Percentiles rank a stretch among this genome's conserved stretches.
Evolutionary conservation across 1,139 yeast genomes (phyloP).

Genomic region (Suhomyces chickasaworum): DNA sequence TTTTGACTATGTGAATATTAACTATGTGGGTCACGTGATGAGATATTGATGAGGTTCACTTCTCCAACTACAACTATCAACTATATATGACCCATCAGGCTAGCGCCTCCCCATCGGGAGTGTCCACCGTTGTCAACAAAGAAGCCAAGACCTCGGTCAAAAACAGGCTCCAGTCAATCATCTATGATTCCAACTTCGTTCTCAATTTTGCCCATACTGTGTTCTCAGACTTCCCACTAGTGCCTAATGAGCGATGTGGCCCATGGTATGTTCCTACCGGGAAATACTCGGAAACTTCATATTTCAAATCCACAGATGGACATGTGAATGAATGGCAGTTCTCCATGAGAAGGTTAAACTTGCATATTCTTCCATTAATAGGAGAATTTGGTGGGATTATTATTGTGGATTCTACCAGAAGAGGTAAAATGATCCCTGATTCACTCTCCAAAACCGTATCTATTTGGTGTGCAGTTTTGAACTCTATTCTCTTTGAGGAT

Average conservation of each 20-base stretch:
- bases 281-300: conserved; percentile 48
- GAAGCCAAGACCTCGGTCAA: conserved; percentile 37
- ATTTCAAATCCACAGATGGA: conserved; percentile 91
- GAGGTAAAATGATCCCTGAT: conserved; percentile 86
- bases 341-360: conserved; percentile 69
- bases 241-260: conserved; percentile 88
- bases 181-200: conserved; percentile 53
- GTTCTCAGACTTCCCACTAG: conserved; percentile 52
- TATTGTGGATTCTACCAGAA: conserved; percentile 80
- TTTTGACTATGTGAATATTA: too few species aligned
- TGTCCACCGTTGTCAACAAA: not conserved
- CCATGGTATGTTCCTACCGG: conserved; percentile 71
- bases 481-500: conserved; percentile 47
- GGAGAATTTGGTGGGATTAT: conserved; percentile 47
- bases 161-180: conserved; percentile 71
- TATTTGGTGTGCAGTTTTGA: conserved; percentile 86
- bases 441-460: conserved; percentile 85
- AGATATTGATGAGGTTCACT: not conserved
- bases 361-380: conserved; percentile 62
- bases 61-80: too few species aligned
- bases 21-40: not conserved
- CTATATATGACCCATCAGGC: not conserved
- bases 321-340: conserved; percentile 82
- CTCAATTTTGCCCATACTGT: conserved; percentile 16
- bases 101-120: not conserved